A percentile compares a stretch with the other conserved stretches of the same genome.
These are phyloP conservation scores for Sanghuangporus weigelae DNA, from an alignment of 1,284 basidiomycete genomes.

Conservation along the genomic window DNA sequence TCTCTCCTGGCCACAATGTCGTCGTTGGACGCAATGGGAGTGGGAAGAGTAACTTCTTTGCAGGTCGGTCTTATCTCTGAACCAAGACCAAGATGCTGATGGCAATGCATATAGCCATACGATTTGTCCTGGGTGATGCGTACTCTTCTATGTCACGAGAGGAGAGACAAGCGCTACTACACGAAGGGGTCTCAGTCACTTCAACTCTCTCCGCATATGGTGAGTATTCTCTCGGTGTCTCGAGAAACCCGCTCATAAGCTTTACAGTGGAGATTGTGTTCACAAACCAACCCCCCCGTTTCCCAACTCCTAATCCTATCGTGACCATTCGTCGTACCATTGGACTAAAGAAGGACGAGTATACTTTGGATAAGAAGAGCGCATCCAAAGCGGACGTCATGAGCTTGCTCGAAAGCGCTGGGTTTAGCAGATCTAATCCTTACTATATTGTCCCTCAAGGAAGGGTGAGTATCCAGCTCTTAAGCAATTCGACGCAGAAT, in stretches of 20 bases:
- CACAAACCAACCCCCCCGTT: slow-evolving; percentile 87
- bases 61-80: slow-evolving; percentile 45
- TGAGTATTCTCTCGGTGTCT: slow-evolving; percentile 28
- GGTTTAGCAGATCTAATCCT: slow-evolving; percentile 95
- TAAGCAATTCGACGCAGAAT: neutral
- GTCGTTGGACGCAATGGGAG: slow-evolving; percentile 94
- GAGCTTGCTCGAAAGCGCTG: slow-evolving; percentile 92
- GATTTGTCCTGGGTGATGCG: slow-evolving; percentile 96
- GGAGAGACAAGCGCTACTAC: slow-evolving; percentile 87
- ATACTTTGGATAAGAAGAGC: slow-evolving; percentile 93
- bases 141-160: slow-evolving; percentile 95
- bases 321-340: slow-evolving; percentile 89
- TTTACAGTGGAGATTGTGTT: slow-evolving; percentile 76
- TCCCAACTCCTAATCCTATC: slow-evolving; percentile 83
- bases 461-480: slow-evolving; percentile 52
- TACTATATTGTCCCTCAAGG: slow-evolving; percentile 99
- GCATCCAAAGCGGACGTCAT: slow-evolving; percentile 96
- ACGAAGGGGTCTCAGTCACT: slow-evolving; percentile 87
- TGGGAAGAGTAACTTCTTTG: slow-evolving; percentile 97
- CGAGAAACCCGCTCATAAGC: slow-evolving; percentile 17
- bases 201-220: slow-evolving; percentile 93
- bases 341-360: slow-evolving; percentile 98
- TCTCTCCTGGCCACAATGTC: slow-evolving; percentile 85
- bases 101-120: slow-evolving; percentile 59
- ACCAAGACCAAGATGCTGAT: neutral